These are phyloP conservation scores for Rhododendron griersonianum DNA, from an alignment of 148 eudicot species.

Conservation along the genomic window DNA sequence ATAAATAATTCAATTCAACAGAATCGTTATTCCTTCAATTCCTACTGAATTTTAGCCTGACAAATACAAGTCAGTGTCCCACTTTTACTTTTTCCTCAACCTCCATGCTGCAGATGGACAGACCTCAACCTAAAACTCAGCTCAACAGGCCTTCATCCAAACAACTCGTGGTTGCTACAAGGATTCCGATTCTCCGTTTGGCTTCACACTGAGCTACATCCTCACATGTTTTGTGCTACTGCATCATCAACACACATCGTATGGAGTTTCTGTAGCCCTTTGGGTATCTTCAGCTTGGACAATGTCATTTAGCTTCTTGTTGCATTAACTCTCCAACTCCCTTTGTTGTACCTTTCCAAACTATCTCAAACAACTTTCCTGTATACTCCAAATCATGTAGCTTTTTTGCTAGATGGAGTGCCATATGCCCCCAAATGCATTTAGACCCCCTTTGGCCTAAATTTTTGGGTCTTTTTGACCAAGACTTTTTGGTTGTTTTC, in stretches of 20 bases:
- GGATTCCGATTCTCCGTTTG: not conserved
- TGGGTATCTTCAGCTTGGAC: not conserved
- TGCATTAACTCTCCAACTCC: not conserved
- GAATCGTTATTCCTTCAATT: not conserved
- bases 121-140: not conserved
- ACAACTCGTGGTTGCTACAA: not conserved
- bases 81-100: not conserved
- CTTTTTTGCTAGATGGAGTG: not conserved
- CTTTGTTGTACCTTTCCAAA: not conserved
- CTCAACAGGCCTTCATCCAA: not conserved
- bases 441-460: no score
- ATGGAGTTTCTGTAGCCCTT: not conserved
- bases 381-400: no score
- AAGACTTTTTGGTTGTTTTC: no score
- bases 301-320: not conserved
- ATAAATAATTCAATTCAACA: not conserved
- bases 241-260: not conserved
- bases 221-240: not conserved
- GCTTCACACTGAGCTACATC: not conserved
- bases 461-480: no score
- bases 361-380: not conserved
- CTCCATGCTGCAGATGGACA: not conserved
- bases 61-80: not conserved
- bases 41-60: not conserved
- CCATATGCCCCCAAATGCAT: not conserved